These are phyloP conservation scores for Candida broadrunensis DNA, from an alignment of 805 yeast genomes.

Conservation along the genomic window DNA sequence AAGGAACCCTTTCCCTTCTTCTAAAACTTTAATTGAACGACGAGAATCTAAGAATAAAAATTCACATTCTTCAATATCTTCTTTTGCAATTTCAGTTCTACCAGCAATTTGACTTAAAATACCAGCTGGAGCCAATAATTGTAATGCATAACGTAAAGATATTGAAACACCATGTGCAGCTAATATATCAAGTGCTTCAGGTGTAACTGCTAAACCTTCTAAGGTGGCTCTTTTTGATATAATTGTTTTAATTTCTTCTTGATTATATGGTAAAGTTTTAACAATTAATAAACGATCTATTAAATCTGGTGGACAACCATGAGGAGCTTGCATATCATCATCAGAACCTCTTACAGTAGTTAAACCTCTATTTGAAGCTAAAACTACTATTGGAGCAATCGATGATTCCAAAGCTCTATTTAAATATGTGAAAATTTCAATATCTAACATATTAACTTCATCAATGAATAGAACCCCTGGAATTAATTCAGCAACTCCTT, in stretches of 20 bases:
- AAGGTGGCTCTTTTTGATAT: constrained; percentile 77
- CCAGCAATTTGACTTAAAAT: constrained; percentile 73
- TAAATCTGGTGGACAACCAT: constrained; percentile 95
- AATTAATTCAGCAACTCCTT: constrained; percentile 95
- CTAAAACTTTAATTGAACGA: constrained; percentile 72
- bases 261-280: constrained; percentile 84
- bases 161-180: constrained; percentile 73
- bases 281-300: constrained; percentile 89
- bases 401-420: constrained; percentile 90
- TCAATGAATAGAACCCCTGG: constrained; percentile 98
- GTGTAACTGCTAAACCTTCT: constrained; percentile 65
- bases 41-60: constrained; percentile 80
- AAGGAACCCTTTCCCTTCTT: constrained; percentile 40
- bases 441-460: constrained; percentile 97
- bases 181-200: constrained; percentile 71
- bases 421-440: constrained; percentile 91
- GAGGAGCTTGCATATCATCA: constrained; percentile 81
- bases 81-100: constrained; percentile 61
- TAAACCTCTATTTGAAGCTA: constrained; percentile 95
- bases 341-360: constrained; percentile 88
- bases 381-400: constrained; percentile 90
- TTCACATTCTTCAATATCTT: constrained; percentile 83
- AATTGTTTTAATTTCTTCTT: constrained; percentile 78
- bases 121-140: constrained; percentile 86
- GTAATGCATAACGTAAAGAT: constrained; percentile 88